Evolutionary conservation across 768 basidiomycete species (phyloP), one percentile per base, ranked within the genome.

Genomic region (Rhodocollybia butyracea): DNA sequence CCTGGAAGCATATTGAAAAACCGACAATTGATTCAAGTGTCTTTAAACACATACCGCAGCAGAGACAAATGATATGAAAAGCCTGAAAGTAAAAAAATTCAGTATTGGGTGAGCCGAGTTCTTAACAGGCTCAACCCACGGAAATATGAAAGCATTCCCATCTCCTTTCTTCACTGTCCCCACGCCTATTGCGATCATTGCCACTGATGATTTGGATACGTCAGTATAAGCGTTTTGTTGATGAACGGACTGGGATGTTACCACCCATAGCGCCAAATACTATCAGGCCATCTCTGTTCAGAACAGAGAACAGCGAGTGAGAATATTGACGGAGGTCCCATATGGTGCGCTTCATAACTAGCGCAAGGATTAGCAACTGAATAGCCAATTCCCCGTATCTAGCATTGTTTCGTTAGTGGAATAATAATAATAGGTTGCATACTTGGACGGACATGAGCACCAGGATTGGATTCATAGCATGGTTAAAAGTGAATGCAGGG

Each of bases 311-410:
- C 22, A 50, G 26, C 21, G 48, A n/a, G n/a, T n/a, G n/a, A n/a
- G n/a, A 50, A 27, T 34, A 38, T 8, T 24, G 48, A 26, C 48
- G 48, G 38, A 50, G 34, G 32, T 50, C 48, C 48, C 48, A 50
- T 19, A 50, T 34, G 2, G 48, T 50, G 6, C 48, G 48, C 32
- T 50, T 50, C 48, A 31, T 36, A 32, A 24, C n/a, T 5, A 50
- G 22, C 8, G 32, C 48, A 17, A 36, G 48, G 8, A 50, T 24
- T 5, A 26, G 15, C 2, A 50, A 3, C 26, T 50, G 48, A 24
- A 50, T 24, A 17, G 38, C 13, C 21, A 50, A 26, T 30, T 50
- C 48, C 24, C 48, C 48, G 17, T 24, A 50, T 50, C 48, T 50
- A n/a, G n/a, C n/a, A n/a, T n/a, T n/a, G n/a, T n/a, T n/a, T n/a